These are phyloP conservation scores for Cupressus sempervirens DNA, from an alignment of 75 land plant genomes.

Conservation along the genomic window DNA sequence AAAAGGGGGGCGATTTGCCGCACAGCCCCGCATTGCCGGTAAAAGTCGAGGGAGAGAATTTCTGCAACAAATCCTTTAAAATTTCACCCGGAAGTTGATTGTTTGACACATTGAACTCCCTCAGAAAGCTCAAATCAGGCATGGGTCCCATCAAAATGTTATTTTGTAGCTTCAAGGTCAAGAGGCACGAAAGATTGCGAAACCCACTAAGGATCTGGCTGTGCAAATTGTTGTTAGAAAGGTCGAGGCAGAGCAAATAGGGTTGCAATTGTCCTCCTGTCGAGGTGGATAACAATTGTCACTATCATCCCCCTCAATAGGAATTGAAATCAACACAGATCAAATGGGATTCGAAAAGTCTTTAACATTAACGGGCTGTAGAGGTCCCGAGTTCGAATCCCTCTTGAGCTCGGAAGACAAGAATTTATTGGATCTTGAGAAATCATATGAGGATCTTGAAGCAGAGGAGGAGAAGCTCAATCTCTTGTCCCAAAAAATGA, in stretches of 20 bases:
- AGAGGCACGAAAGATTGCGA: conserved; percentile 31
- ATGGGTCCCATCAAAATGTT: conserved; percentile 50
- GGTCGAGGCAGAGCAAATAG: conserved; percentile 51
- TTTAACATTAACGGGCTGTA: too few species aligned
- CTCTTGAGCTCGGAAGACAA: too few species aligned
- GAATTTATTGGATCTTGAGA: too few species aligned
- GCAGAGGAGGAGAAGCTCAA: too few species aligned
- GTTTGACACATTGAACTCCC: conserved; percentile 49
- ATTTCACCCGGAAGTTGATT: conserved; percentile 49
- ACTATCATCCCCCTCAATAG: too few species aligned
- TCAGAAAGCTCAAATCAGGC: conserved; percentile 27
- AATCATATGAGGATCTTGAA: too few species aligned
- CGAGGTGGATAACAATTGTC: too few species aligned
- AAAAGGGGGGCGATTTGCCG: conserved; percentile 31
- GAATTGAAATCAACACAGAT: too few species aligned
- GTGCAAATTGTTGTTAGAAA: conserved; percentile 53
- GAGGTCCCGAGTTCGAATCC: too few species aligned
- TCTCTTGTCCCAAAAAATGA: too few species aligned
- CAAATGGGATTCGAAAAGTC: too few species aligned
- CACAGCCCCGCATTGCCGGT: conserved; percentile 58
- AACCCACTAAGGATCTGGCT: conserved; percentile 37
- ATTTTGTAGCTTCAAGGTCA: conserved; percentile 54
- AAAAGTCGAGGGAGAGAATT: conserved; percentile 36
- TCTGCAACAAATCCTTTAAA: conserved; percentile 17
- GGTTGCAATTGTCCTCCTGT: too few species aligned